phyloP scores from a whole-genome alignment of 352 stramenopile genomes.

The Pythium aphanidermatum region DNA sequence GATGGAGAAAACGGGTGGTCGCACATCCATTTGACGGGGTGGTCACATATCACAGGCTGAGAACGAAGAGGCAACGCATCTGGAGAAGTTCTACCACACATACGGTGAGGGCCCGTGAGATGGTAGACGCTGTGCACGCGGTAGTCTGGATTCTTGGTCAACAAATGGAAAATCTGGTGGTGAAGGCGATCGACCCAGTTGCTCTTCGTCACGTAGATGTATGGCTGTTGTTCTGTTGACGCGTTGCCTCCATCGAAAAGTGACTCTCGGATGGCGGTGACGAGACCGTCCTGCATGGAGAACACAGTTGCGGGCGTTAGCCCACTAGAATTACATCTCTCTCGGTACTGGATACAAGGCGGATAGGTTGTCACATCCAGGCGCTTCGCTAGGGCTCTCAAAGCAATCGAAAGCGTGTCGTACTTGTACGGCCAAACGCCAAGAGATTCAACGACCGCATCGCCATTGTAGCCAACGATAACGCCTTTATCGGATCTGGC shows the following conservation, averaged over 20 bases:
- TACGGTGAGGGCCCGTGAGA: background rate
- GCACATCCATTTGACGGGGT: background rate
- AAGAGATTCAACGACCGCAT: background rate
- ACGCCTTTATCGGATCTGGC: too few species aligned
- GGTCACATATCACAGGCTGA: background rate
- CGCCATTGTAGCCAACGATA: background rate
- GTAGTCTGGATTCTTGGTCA: background rate
- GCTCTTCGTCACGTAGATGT: conserved; percentile 3
- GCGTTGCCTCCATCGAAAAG: background rate
- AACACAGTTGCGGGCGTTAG: conserved; percentile 6
- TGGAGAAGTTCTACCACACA: background rate
- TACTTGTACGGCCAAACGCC: conserved; percentile 16
- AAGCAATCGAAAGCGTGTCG: conserved; percentile 14
- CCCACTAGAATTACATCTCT: background rate
- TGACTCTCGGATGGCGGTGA: background rate
- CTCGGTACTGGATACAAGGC: conserved; percentile 11
- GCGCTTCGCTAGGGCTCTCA: conserved; percentile 4
- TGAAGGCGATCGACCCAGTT: conserved; percentile 19
- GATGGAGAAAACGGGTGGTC: background rate
- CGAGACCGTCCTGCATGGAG: conserved; percentile 15
- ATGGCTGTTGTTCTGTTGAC: background rate
- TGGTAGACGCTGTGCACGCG: conserved; percentile 2
- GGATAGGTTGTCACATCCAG: conserved; percentile 10
- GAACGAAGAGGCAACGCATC: background rate
- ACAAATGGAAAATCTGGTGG: conserved; percentile 1